A percentile compares a stretch with the other conserved stretches of the same genome.
Evolutionary conservation across 768 basidiomycete genomes (phyloP).

Genomic region (Rubroboletus pulcherrimus): DNA sequence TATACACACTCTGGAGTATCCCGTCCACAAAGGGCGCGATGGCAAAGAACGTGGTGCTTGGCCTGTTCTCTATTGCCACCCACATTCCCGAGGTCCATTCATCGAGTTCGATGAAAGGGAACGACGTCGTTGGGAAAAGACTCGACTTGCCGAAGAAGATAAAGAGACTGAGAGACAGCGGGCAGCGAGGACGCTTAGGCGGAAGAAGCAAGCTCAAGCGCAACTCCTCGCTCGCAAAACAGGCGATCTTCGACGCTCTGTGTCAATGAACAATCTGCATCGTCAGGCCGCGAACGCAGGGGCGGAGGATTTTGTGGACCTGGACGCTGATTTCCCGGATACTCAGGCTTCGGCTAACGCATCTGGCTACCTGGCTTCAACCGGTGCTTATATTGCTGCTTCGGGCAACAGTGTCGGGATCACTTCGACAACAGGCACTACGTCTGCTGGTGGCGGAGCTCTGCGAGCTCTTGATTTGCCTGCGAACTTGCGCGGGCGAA

Average conservation of each 20-base stretch:
- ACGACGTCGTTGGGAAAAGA: slow-evolving; percentile 60
- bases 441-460: slow-evolving; percentile 53
- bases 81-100: slow-evolving; percentile 69
- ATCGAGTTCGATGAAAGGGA: slow-evolving; percentile 73
- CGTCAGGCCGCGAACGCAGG: slow-evolving; percentile 44
- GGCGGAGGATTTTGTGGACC: slow-evolving; percentile 40
- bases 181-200: slow-evolving; percentile 26
- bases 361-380: slow-evolving; percentile 66
- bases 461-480: slow-evolving; percentile 50
- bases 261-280: slow-evolving; percentile 74
- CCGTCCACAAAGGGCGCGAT: slow-evolving; percentile 48
- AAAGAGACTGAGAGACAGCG: slow-evolving; percentile 33
- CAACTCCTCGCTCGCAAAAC: slow-evolving; percentile 29
- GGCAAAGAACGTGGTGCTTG: slow-evolving; percentile 59
- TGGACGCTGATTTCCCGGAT: slow-evolving; percentile 37
- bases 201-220: slow-evolving; percentile 28
- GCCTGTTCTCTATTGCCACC: slow-evolving; percentile 83
- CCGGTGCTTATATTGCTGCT: slow-evolving; percentile 72
- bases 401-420: slow-evolving; percentile 94
- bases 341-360: slow-evolving; percentile 55
- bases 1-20: slow-evolving; percentile 81
- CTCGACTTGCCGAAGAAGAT: slow-evolving; percentile 38
- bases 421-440: slow-evolving; percentile 88
- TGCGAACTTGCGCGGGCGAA: slow-evolving; percentile 47
- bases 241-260: slow-evolving; percentile 66